Evolutionary conservation across 2,329 filamentous ascomycete genomes (phyloP), one percentile per base, ranked within the genome.

Genomic region (Exophiala sideris): DNA sequence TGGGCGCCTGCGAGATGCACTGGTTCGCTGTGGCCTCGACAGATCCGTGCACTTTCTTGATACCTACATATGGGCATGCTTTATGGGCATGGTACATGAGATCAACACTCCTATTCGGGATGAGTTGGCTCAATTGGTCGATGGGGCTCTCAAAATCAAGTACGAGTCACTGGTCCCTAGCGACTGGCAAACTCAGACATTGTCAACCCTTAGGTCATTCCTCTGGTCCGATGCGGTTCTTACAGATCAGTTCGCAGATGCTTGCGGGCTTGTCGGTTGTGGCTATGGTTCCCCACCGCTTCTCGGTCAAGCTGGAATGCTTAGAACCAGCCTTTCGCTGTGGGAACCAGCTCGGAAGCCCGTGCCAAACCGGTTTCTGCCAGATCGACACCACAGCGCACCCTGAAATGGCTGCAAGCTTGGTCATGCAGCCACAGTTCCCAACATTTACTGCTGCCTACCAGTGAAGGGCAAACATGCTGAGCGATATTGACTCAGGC

Each of bases 161-260:
- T 54, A 54, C 39, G 24, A 39, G 20, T 11, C 46, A 10, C 10
- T 1, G 3, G 45, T 45, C 45, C 51, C 51, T 32, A 45, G 38
- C 12, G 18, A 36, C 38, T 54, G 51, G 51, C 38, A 42, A 29
- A 18, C 32, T 20, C 24, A 49, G 6, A 32, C n/a, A 3, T 33
- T 54, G 38, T 18, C 12, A 16, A 54, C 49, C 45, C n/a, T 54
- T 8, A 45, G 51, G 16, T 54, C 51, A n/a, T 45, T 48, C 21
- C 33, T 54, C 11, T 54, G 51, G 51, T 54, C 51, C 9, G 45
- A 54, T 20, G 29, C 38, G 5, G 24, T 33, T 16, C 29, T 54
- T 29, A 54, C 51, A 9, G 29, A 24, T 11, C 51, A 44, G 5
- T 54, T 45, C 29, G 12, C n/a, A 5, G 45, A 42, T 38, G 46